A percentile compares a stretch with the other conserved stretches of the same genome.
Conservation (phyloP, 768 basidiomycete genomes). For the Panellus pusillus region DNA sequence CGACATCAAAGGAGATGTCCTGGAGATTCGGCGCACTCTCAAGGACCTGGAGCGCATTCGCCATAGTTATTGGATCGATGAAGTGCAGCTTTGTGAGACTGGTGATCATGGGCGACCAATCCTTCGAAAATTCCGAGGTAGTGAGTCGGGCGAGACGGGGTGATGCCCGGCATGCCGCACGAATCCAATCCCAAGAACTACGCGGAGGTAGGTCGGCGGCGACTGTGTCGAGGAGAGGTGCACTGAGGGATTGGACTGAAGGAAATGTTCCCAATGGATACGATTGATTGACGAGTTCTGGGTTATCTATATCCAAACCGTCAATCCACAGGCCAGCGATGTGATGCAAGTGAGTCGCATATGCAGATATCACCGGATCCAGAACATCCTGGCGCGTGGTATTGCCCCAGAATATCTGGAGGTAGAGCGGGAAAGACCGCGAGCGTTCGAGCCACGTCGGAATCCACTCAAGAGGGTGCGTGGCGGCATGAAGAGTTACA, state of each 20-base stretch:
- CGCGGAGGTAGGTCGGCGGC: conserved; percentile 8
- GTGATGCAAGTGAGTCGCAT: conserved; percentile 8
- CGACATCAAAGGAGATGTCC: conserved; percentile 4
- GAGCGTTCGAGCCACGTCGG: conserved; percentile 17
- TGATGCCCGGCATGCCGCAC: conserved; percentile 1
- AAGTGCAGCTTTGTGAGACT: conserved; percentile 6
- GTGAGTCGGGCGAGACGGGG: conserved; percentile 4
- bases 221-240: conserved; percentile 3
- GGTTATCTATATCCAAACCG: conserved; percentile 8
- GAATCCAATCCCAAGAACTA: conserved; percentile 12
- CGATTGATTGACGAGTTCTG: neutral
- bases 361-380: neutral
- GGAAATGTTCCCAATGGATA: conserved; percentile 8
- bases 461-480: conserved; percentile 8
- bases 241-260: neutral
- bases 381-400: neutral
- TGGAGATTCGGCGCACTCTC: conserved; percentile 4
- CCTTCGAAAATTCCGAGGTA: neutral
- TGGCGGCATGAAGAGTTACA: neutral
- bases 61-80: conserved; percentile 5
- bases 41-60: conserved; percentile 1
- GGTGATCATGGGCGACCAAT: conserved; percentile 7
- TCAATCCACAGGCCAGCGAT: conserved; percentile 4
- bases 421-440: conserved; percentile 6
- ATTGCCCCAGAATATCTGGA: conserved; percentile 10